A percentile compares a stretch with the other conserved stretches of the same genome.
phyloP scores from a whole-genome alignment of 805 yeast species.

The Debaryomyces castellii region DNA sequence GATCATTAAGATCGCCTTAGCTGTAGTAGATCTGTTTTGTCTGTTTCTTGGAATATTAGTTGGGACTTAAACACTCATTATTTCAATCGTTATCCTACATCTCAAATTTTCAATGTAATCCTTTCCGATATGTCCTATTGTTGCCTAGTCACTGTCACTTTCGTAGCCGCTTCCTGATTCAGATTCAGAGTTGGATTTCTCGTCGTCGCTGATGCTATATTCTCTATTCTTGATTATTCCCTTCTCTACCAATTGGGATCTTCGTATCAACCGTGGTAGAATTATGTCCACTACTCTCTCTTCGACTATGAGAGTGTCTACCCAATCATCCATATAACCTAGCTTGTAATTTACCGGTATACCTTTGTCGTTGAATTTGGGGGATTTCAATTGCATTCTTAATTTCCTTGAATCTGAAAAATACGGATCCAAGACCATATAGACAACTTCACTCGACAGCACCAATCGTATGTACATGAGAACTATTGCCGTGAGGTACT shows the following conservation, averaged over 20 bases:
- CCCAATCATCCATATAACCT: slow-evolving; percentile 68
- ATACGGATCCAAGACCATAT: slow-evolving; percentile 51
- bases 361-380: slow-evolving; percentile 19
- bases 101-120: too few species aligned
- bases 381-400: slow-evolving; percentile 36
- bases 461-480: slow-evolving; percentile 63
- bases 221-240: slow-evolving; percentile 40
- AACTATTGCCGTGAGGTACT: slow-evolving; percentile 69
- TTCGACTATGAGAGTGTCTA: slow-evolving; percentile 56
- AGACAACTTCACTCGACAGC: slow-evolving; percentile 37
- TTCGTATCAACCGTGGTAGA: slow-evolving; percentile 57
- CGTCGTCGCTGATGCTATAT: slow-evolving; percentile 26
- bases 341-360: slow-evolving; percentile 34
- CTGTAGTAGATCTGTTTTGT: too few species aligned
- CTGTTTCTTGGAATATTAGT: too few species aligned
- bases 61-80: too few species aligned
- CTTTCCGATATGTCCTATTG: too few species aligned
- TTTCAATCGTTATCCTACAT: too few species aligned
- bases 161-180: slow-evolving; percentile 16
- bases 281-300: slow-evolving; percentile 72
- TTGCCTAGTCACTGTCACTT: slow-evolving; percentile 39
- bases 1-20: too few species aligned
- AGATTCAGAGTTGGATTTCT: neutral
- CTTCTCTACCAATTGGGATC: slow-evolving; percentile 42
- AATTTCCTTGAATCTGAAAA: slow-evolving; percentile 70